Evolutionary conservation across 2,329 filamentous ascomycete species (phyloP).

Genomic region (Penicillium brasilianum): DNA sequence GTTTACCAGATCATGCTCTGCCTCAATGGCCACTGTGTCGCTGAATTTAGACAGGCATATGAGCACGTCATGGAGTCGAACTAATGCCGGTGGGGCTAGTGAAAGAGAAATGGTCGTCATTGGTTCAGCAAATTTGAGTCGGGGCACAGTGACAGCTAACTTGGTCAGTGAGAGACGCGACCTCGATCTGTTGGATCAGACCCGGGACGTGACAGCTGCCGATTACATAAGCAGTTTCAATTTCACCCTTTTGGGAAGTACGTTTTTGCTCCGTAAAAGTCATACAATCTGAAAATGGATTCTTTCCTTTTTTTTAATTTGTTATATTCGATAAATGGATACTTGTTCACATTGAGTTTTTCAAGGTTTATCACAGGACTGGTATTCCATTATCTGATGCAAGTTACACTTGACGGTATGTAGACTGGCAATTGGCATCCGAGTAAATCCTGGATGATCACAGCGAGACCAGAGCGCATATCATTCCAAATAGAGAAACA

Average conservation of each 20-base stretch:
- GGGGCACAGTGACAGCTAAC: background rate
- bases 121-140: background rate
- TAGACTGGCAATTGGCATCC: no score
- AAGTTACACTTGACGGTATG: no score
- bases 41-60: constrained; percentile 67
- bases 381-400: no score
- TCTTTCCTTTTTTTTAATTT: background rate
- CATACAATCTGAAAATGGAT: background rate
- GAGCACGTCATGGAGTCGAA: constrained; percentile 63
- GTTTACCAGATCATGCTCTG: constrained; percentile 61
- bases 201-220: background rate
- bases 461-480: no score
- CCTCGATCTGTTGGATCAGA: background rate
- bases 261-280: background rate
- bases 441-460: no score
- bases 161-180: background rate
- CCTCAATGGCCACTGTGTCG: constrained; percentile 67
- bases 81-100: constrained; percentile 60
- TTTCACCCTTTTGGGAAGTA: background rate
- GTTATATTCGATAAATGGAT: background rate
- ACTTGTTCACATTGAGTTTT: no score
- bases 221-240: constrained; percentile 5
- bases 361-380: no score
- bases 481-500: no score
- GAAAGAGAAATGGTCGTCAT: constrained; percentile 57